Base-by-base conservation (phyloP, 2,329 filamentous ascomycete genomes). In the Epichloe elymi region DNA sequence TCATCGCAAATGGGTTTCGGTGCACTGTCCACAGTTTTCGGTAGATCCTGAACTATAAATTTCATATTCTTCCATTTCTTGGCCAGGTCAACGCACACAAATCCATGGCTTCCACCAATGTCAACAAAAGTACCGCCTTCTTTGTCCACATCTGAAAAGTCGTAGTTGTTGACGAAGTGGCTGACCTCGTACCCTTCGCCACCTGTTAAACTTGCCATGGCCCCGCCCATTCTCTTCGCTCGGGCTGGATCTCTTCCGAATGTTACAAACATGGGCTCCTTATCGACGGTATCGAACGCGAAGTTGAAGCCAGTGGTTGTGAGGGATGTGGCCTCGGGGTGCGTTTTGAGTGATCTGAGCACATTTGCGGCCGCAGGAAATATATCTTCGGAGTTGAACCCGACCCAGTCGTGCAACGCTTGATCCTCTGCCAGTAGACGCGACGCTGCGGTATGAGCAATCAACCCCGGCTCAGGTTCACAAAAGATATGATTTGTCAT, bases 401-500 rank as follows among this genome's bases (percentile, higher is more conserved):
- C 72, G 4, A 79, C 66, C 75, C 77, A 81, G 54, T 74, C 73
- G 49, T 71, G 67, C 51, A 80, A 68, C 23, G 63, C 60, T 2
- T 59, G 55, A 57, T 80, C 72, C 50, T 74, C 67, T 12, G 71
- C 72, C 1, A 83, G 67, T 2, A 74, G 61, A 4, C 69, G 70
- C 1, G 77, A 81, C 1, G 71, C 69, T 1, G 75, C 73, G 2
- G 75, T 80, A 59, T 83, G 80, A 8, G 71, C 72, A 53, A 82
- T 71, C 2, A 70, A 54, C 1, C 74, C 73, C 0, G 74, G 72
- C 5, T 61, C 60, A 1, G 73, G 70, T 56, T 82, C 78, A 42
- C 65, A 59, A 62, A 83, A 80, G 52, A 82, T 69, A 11, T 68
- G 66, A 55, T 73, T 76, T 12, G 76, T 80, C 70, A 81, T 80